phyloP scores from a whole-genome alignment of 805 yeast species.

The Komagataella pseudopastoris region DNA sequence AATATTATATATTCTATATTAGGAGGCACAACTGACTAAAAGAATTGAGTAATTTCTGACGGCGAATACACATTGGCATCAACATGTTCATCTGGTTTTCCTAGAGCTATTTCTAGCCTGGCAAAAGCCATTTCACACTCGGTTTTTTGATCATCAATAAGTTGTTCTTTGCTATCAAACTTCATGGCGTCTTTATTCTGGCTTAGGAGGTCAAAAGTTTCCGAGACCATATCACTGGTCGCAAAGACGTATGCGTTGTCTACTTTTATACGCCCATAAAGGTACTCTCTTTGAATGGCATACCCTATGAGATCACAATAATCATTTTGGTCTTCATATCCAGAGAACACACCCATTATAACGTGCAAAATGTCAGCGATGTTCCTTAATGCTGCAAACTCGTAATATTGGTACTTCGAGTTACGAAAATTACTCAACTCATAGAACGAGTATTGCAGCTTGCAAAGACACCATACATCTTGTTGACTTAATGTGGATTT shows the following conservation, averaged over 20 bases:
- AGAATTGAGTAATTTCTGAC: background rate
- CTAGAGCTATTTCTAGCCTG: background rate
- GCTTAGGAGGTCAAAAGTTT: background rate
- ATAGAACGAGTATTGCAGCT: background rate
- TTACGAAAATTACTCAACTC: background rate
- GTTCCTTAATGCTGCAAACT: background rate
- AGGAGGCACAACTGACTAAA: background rate
- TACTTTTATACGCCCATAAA: background rate
- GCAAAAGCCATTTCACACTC: background rate
- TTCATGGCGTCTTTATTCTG: background rate
- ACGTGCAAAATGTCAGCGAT: background rate
- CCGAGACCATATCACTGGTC: background rate
- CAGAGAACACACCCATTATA: background rate
- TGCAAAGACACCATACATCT: background rate
- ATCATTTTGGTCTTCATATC: background rate
- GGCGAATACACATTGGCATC: background rate
- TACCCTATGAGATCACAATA: background rate
- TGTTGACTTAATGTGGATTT: background rate
- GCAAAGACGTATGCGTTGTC: background rate
- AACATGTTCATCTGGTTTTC: background rate
- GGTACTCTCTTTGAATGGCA: background rate
- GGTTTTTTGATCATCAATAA: background rate
- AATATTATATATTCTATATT: background rate
- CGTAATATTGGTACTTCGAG: background rate
- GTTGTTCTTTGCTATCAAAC: background rate